A percentile compares a stretch with the other conserved stretches of the same genome.
Evolutionary conservation across 2,329 filamentous ascomycete species (phyloP).

Genomic region (Colletotrichum sansevieriae): DNA sequence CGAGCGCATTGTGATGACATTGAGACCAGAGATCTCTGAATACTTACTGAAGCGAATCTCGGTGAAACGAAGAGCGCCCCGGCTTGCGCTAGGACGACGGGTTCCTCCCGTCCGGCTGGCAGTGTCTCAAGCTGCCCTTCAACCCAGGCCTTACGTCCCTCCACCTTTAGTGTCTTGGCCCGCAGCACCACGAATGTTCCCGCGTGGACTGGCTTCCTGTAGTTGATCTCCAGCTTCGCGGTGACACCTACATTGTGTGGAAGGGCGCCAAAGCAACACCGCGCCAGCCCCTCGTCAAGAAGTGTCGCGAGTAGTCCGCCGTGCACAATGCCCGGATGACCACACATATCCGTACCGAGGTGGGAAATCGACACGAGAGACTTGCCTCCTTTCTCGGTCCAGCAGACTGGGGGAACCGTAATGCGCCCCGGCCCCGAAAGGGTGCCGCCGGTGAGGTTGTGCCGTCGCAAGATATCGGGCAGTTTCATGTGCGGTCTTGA

Average conservation of each 20-base stretch:
- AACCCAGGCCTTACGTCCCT: constrained; percentile 96
- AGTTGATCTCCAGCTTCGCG: constrained; percentile 86
- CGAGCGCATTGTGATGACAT: neutral
- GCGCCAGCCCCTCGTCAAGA: constrained; percentile 88
- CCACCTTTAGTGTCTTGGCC: constrained; percentile 85
- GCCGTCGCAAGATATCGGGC: constrained; percentile 74
- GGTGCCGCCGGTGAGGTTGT: constrained; percentile 86
- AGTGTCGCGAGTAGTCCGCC: constrained; percentile 93
- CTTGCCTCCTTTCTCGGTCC: constrained; percentile 78
- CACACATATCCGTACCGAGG: constrained; percentile 84
- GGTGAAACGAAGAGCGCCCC: constrained; percentile 91
- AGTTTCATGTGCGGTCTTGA: constrained; percentile 90
- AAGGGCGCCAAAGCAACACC: constrained; percentile 89
- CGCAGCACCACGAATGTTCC: constrained; percentile 81
- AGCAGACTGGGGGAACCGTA: constrained; percentile 84
- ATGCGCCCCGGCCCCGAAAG: constrained; percentile 82
- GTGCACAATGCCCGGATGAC: constrained; percentile 91
- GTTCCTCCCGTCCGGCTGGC: constrained; percentile 69
- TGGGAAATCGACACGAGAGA: constrained; percentile 80
- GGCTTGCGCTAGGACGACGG: constrained; percentile 81
- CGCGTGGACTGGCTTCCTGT: constrained; percentile 83
- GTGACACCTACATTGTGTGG: constrained; percentile 90
- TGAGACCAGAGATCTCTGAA: constrained; percentile 42
- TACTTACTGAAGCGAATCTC: constrained; percentile 79
- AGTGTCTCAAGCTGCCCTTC: constrained; percentile 88